Base-by-base conservation (phyloP, 208 protist species). In the Naegleria fowleri region DNA sequence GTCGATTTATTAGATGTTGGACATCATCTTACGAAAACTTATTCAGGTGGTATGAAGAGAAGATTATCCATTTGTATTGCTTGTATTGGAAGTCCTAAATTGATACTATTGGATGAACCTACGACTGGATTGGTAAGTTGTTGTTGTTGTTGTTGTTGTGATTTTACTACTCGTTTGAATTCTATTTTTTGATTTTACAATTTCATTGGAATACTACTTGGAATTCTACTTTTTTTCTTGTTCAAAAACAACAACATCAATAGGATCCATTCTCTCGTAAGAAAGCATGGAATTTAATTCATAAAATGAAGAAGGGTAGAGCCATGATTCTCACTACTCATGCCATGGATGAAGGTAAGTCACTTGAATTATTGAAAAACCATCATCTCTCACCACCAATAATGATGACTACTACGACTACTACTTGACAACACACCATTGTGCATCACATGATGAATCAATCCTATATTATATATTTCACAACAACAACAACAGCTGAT, bases 271-370 rank as follows among this genome's bases (percentile, higher is more conserved):
- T 90, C n/a, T 93, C 93, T 36, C 91, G 93, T 36, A 59, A 90
- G 11, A 90, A 93, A 33, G 84, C 96, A 41, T 97, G 96, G 96
- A 89, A 96, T 83, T 67, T 95, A 55, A 94, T 97, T 85, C 67
- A 93, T 38, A 87, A 91, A 40, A 90, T 86, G 33, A 90, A 87
- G 33, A 19, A 40, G 33, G 90, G 84, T 1, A 91, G 95, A 55
- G 92, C 84, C 43, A 93, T 96, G 58, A 87, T 97, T 48, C 87
- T 96, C 29, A 95, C 93, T 4, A 97, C 95, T 16, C 94, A 95
- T 91, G 92, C 87, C 92, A 92, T 96, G 90, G 95, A 96, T 9
- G 93, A 96, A 90, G 43, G 43, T 48, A 48, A 48, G 43, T 48
- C 7, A 92, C 95, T 6, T 22, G 22, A 75, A 48, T 48, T 48